Percentiles rank a stretch among this genome's conserved stretches.
These are phyloP conservation scores for Chytridium lagenaria DNA, from an alignment of 371 early-diverging fungal genomes.

Conservation along the genomic window DNA sequence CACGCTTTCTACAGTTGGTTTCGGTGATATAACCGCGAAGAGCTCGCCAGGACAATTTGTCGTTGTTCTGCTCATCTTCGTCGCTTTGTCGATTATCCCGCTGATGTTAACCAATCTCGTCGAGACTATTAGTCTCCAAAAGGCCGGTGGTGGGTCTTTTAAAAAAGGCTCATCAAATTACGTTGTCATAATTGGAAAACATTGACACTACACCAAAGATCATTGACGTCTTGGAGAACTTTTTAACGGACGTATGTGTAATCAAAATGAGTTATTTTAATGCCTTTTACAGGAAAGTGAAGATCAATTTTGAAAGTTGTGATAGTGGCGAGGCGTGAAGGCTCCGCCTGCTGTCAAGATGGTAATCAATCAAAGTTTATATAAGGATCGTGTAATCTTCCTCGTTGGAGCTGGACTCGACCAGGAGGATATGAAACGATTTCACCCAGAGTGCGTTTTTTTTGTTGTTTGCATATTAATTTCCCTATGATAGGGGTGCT, in stretches of 20 bases:
- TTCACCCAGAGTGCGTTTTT: conserved; percentile 38
- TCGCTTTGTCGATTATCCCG: conserved; percentile 68
- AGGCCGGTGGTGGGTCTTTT: conserved; percentile 45
- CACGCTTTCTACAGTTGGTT: conserved; percentile 79
- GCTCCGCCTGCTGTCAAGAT: conserved; percentile 62
- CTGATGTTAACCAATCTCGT: conserved; percentile 55
- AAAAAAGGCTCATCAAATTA: conserved; percentile 58
- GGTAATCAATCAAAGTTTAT: conserved; percentile 34
- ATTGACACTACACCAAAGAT: conserved; percentile 62
- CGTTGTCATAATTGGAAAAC: conserved; percentile 67
- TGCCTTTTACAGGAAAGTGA: conserved; percentile 42
- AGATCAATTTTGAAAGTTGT: conserved; percentile 55
- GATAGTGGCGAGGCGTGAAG: conserved; percentile 60
- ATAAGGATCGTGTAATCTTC: conserved; percentile 44
- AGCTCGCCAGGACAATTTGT: conserved; percentile 67
- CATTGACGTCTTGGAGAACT: conserved; percentile 64
- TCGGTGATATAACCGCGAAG: conserved; percentile 78
- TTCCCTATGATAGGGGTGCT: conserved; percentile 31
- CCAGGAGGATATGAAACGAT: conserved; percentile 53
- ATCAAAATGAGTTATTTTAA: background rate
- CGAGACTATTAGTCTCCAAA: conserved; percentile 57
- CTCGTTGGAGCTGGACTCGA: conserved; percentile 61
- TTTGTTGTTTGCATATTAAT: background rate
- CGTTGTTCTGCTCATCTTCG: conserved; percentile 71
- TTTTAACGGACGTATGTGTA: conserved; percentile 61